phyloP scores from a whole-genome alignment of 2,329 filamentous ascomycete species.

The Catunica adiposa region DNA sequence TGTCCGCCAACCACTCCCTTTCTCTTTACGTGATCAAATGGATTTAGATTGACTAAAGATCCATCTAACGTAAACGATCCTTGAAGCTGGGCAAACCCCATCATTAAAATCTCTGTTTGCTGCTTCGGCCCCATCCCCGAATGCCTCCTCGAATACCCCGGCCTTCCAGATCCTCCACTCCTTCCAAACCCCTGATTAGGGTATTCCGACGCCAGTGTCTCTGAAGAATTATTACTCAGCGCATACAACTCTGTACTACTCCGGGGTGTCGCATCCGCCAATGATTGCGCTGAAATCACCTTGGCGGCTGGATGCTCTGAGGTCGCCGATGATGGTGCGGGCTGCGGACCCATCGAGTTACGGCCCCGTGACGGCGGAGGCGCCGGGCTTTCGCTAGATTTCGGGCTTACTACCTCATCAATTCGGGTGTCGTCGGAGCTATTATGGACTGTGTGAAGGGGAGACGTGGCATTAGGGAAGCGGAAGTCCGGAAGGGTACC shows the following conservation, averaged over 20 bases:
- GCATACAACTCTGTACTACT: constrained; percentile 94
- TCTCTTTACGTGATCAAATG: constrained; percentile 90
- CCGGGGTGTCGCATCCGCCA: constrained; percentile 49
- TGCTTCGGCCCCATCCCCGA: constrained; percentile 29
- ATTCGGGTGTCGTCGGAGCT: constrained; percentile 19
- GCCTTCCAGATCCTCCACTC: constrained; percentile 20
- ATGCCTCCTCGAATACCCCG: constrained; percentile 30
- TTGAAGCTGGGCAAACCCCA: constrained; percentile 91
- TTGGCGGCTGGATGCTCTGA: constrained; percentile 42
- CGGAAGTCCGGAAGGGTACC: constrained; percentile 38
- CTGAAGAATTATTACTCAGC: constrained; percentile 83
- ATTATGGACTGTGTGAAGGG: constrained; percentile 22
- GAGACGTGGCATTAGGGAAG: constrained; percentile 34
- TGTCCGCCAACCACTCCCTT: constrained; percentile 82
- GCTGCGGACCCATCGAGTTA: constrained; percentile 1
- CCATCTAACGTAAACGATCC: constrained; percentile 86
- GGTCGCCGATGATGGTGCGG: neutral
- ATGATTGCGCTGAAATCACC: constrained; percentile 52
- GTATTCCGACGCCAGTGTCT: constrained; percentile 85
- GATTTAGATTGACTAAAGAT: constrained; percentile 71
- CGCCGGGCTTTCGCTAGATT: neutral
- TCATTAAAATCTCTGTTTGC: constrained; percentile 70
- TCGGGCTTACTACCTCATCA: constrained; percentile 27
- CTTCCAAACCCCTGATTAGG: constrained; percentile 32
- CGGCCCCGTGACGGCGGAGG: neutral